Evolutionary conservation across 768 basidiomycete genomes (phyloP).

Genomic region (Xerocomellus chrysenteron): DNA sequence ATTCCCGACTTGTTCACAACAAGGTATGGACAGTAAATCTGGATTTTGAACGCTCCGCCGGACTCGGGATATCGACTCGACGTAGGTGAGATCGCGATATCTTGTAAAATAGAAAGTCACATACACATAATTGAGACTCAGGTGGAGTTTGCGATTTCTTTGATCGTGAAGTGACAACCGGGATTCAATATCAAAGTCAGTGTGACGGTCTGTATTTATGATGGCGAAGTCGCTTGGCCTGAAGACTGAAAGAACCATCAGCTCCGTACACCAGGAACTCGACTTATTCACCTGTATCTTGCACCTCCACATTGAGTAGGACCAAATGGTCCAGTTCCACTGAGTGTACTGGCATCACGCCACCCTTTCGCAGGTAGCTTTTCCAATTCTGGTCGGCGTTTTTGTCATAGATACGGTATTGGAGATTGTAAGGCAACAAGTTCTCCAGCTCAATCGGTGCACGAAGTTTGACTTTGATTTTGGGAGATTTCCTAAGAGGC

Average conservation of each 20-base stretch:
- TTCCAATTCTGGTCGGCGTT: constrained; percentile 92
- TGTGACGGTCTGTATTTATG: constrained; percentile 90
- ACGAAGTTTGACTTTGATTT: constrained; percentile 79
- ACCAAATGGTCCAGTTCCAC: constrained; percentile 90
- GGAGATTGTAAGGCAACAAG: constrained; percentile 87
- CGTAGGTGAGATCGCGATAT: constrained; percentile 6
- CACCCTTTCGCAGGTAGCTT: constrained; percentile 90
- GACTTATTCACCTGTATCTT: constrained; percentile 74
- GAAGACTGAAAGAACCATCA: constrained; percentile 54
- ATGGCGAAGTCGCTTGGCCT: constrained; percentile 96
- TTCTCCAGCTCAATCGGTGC: constrained; percentile 97
- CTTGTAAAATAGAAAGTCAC: constrained; percentile 27
- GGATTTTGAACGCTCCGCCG: constrained; percentile 94
- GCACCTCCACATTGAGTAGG: constrained; percentile 82
- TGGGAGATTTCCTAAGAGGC: constrained; percentile 70
- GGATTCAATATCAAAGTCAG: constrained; percentile 83
- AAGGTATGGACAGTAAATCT: constrained; percentile 89
- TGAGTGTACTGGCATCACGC: constrained; percentile 94
- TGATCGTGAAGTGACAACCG: constrained; percentile 71
- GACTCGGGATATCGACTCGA: constrained; percentile 77
- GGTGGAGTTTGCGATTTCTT: constrained; percentile 70
- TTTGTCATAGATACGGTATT: constrained; percentile 97
- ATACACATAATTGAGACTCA: constrained; percentile 89
- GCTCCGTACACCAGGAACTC: background rate
- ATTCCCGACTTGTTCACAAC: constrained; percentile 91